These are phyloP conservation scores for Stagonosporopsis cucurbitacearum DNA, from an alignment of 2,329 filamentous ascomycete genomes.

Conservation along the genomic window DNA sequence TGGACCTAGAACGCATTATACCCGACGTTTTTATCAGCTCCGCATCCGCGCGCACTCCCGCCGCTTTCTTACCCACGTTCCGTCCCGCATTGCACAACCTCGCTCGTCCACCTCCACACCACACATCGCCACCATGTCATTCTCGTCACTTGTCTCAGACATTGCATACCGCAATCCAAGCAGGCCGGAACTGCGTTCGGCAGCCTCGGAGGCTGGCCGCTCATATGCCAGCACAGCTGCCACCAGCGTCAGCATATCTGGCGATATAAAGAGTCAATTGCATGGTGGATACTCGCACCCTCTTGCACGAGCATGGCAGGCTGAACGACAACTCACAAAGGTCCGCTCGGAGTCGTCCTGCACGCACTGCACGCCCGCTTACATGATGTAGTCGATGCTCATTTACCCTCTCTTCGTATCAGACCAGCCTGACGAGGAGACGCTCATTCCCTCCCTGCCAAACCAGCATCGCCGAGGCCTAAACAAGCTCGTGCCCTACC, in stretches of 20 bases:
- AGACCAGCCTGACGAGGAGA: conserved; percentile 91
- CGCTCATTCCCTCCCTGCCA: conserved; percentile 85
- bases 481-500: conserved; percentile 83
- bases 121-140: conserved; percentile 52
- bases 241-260: conserved; percentile 59
- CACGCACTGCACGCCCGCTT: conserved; percentile 18
- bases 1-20: conserved; percentile 16
- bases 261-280: conserved; percentile 59
- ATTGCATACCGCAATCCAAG: conserved; percentile 56
- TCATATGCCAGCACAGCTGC: conserved; percentile 61
- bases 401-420: conserved; percentile 98
- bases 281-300: conserved; percentile 61
- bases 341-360: conserved; percentile 29
- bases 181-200: conserved; percentile 51
- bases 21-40: conserved; percentile 15
- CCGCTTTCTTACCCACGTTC: background rate
- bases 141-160: conserved; percentile 60
- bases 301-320: conserved; percentile 59
- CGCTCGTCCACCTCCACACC: background rate
- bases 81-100: background rate
- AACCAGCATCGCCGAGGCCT: conserved; percentile 88
- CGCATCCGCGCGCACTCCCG: conserved; percentile 4
- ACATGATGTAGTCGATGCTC: conserved; percentile 79
- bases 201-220: conserved; percentile 54
- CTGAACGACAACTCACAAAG: conserved; percentile 61